phyloP scores from a whole-genome alignment of 768 basidiomycete species.

The Dioszegia aurantiaca region DNA sequence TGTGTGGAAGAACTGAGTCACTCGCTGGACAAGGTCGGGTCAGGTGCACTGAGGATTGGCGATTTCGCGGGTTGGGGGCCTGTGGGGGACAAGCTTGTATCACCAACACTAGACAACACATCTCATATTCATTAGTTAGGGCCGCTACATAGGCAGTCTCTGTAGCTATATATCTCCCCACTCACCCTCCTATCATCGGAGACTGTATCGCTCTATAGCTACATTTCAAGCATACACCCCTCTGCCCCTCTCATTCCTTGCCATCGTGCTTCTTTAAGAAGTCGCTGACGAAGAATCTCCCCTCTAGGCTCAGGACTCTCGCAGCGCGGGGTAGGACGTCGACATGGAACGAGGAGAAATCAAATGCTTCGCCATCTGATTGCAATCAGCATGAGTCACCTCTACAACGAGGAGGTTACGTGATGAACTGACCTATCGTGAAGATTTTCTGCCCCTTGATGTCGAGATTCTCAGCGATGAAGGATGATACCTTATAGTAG shows the following conservation, averaged over 20 bases:
- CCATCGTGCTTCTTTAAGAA: constrained; percentile 39
- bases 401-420: neutral
- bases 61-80: too few species aligned
- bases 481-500: constrained; percentile 49
- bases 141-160: too few species aligned
- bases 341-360: constrained; percentile 42
- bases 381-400: constrained; percentile 5
- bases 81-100: too few species aligned
- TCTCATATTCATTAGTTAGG: too few species aligned
- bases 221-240: neutral
- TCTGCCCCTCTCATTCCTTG: neutral
- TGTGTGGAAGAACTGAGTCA: too few species aligned
- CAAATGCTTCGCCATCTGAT: constrained; percentile 48
- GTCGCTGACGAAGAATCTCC: constrained; percentile 38
- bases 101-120: too few species aligned
- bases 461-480: constrained; percentile 42
- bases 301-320: constrained; percentile 37
- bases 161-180: too few species aligned
- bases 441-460: constrained; percentile 30
- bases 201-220: too few species aligned
- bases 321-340: constrained; percentile 47
- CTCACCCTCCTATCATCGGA: too few species aligned
- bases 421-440: constrained; percentile 48
- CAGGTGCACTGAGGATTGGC: too few species aligned
- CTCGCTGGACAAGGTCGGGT: too few species aligned